These are phyloP conservation scores for Bonia amplexicaulis DNA, from an alignment of 176 grass and related monocot species.

Conservation along the genomic window DNA sequence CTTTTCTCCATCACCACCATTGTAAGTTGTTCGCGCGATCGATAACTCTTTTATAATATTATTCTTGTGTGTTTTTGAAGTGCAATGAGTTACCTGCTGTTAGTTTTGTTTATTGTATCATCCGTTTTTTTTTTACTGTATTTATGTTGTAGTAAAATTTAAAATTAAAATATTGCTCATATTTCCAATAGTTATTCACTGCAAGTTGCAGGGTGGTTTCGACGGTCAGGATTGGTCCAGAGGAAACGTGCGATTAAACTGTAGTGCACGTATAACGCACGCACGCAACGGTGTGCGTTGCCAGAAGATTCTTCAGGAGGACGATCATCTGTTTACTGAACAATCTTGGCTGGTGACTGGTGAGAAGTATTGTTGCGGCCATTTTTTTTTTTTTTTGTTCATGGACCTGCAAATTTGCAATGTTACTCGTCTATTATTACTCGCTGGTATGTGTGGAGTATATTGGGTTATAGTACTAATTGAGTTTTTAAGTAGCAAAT, in stretches of 20 bases:
- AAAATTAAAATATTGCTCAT: too few species aligned
- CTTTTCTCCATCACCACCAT: too few species aligned
- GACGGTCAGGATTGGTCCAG: neutral
- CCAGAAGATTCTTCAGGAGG: neutral
- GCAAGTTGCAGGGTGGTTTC: neutral
- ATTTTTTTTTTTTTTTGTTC: constrained; percentile 22
- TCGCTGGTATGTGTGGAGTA: neutral
- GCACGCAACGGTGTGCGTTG: neutral
- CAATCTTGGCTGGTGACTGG: neutral
- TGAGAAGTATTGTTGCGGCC: neutral
- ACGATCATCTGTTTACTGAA: neutral
- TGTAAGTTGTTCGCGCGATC: too few species aligned
- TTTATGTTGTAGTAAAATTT: too few species aligned
- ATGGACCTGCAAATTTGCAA: neutral
- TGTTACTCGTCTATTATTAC: neutral
- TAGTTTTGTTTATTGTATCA: too few species aligned
- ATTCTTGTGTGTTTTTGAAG: too few species aligned
- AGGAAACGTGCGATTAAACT: neutral
- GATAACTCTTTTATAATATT: too few species aligned
- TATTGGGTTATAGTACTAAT: neutral
- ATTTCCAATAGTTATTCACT: neutral
- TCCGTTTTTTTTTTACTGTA: too few species aligned
- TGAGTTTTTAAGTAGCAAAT: neutral
- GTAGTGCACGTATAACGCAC: neutral
- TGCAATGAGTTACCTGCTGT: too few species aligned